These are phyloP conservation scores for Cryphonectria nitschkei DNA, from an alignment of 2,329 filamentous ascomycete genomes.

Conservation along the genomic window DNA sequence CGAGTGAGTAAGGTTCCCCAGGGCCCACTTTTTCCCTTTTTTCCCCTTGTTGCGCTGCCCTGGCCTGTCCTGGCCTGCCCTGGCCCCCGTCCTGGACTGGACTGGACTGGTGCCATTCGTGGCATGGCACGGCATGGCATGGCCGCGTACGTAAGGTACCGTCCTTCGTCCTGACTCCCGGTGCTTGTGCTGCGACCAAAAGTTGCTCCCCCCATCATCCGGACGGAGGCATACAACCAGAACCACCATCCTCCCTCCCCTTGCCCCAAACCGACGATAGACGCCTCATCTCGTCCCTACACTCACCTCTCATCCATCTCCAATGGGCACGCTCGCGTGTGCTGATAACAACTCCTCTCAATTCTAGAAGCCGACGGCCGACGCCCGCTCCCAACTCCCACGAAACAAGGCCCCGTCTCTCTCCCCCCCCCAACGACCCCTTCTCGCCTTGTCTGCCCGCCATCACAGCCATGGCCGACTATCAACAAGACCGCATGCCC, in stretches of 20 bases:
- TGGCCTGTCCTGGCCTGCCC: neutral
- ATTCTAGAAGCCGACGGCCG: slow-evolving; percentile 25
- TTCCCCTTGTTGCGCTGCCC: slow-evolving; percentile 24
- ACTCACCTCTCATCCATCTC: slow-evolving; percentile 15
- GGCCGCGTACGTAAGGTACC: slow-evolving; percentile 29
- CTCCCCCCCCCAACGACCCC: neutral
- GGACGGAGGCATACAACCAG: neutral
- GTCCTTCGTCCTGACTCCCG: slow-evolving; percentile 16
- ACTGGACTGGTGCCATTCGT: slow-evolving; percentile 21
- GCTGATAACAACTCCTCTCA: slow-evolving; percentile 29
- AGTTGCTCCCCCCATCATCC: slow-evolving; percentile 20
- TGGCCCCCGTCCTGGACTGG: neutral
- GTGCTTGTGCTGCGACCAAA: slow-evolving; percentile 26
- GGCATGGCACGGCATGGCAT: slow-evolving; percentile 17
- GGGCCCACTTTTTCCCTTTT: slow-evolving; percentile 30
- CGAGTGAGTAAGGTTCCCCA: slow-evolving; percentile 28
- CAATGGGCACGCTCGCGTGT: slow-evolving; percentile 28
- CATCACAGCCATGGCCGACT: slow-evolving; percentile 60
- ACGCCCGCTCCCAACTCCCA: slow-evolving; percentile 19
- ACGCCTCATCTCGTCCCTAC: slow-evolving; percentile 20
- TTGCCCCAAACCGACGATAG: slow-evolving; percentile 7
- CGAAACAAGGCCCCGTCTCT: slow-evolving; percentile 12
- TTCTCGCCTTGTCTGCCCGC: slow-evolving; percentile 27
- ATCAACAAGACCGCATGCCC: slow-evolving; percentile 57
- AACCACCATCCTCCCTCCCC: neutral